These are phyloP conservation scores for Citrus sp. DNA, from an alignment of 345 rosid genomes.

Conservation along the genomic window DNA sequence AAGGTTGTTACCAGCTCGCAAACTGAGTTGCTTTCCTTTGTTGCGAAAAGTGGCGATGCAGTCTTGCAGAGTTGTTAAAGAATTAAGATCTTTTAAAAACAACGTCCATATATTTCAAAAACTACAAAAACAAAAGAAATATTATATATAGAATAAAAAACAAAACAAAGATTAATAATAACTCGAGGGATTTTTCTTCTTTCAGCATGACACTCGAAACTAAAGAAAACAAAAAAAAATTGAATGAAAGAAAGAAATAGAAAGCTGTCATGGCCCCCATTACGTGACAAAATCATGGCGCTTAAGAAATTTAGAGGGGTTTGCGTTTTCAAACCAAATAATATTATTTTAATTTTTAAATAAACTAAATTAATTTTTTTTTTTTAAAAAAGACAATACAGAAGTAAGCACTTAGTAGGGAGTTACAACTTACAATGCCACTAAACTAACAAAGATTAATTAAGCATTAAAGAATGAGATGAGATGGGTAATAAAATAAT, in stretches of 20 bases:
- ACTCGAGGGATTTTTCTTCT: neutral
- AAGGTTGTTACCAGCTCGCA: conserved; percentile 22
- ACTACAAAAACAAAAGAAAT: neutral
- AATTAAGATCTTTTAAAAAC: conserved; percentile 3
- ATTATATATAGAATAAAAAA: no score
- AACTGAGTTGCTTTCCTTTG: conserved; percentile 21
- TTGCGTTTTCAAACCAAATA: neutral
- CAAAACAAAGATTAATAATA: neutral
- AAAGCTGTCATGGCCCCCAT: conserved; percentile 35
- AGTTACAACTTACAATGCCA: neutral
- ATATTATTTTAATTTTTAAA: neutral
- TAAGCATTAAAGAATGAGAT: neutral
- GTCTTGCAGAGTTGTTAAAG: neutral
- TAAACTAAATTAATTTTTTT: no score
- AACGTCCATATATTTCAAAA: neutral
- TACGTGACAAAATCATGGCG: conserved; percentile 45
- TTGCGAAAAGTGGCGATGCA: conserved; percentile 24
- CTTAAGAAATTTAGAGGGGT: conserved; percentile 20
- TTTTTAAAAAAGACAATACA: no score
- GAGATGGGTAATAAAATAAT: conserved; percentile 9
- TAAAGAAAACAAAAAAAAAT: neutral
- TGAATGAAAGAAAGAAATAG: no score
- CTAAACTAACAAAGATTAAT: neutral
- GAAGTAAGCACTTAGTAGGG: neutral
- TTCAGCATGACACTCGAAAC: conserved; percentile 9